A percentile compares a stretch with the other conserved stretches of the same genome.
Conservation (phyloP, 2,329 filamentous ascomycete genomes). For the Fusarium anthophilum region DNA sequence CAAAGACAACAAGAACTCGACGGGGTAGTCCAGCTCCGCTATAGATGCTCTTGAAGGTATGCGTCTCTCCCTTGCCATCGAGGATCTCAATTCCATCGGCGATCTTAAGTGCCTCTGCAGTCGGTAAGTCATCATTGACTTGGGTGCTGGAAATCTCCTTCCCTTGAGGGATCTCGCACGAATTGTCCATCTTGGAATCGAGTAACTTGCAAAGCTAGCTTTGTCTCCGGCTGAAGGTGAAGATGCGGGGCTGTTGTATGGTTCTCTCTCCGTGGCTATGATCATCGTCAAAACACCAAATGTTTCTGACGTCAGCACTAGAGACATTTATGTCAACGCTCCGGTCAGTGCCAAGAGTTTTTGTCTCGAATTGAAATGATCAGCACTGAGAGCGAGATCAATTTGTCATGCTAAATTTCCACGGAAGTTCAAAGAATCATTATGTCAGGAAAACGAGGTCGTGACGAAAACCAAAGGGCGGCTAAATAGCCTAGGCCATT, state of each 20-base stretch:
- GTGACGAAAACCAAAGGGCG: accelerated
- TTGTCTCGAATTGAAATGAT: background rate
- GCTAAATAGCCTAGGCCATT: background rate
- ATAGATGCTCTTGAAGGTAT: slow-evolving; percentile 24
- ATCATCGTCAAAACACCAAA: background rate
- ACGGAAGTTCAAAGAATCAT: accelerated
- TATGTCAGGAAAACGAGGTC: accelerated
- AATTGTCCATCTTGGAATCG: background rate
- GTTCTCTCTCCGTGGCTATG: background rate
- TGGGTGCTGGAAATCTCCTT: background rate
- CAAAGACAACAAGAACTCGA: slow-evolving; percentile 19
- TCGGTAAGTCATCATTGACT: slow-evolving; percentile 11
- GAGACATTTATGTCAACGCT: background rate
- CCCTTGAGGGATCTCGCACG: background rate
- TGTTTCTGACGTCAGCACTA: slow-evolving; percentile 1
- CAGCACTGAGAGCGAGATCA: accelerated
- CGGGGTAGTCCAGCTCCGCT: background rate
- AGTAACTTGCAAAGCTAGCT: accelerated
- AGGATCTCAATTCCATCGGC: slow-evolving; percentile 6
- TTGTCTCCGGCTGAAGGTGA: background rate
- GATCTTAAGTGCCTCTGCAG: background rate
- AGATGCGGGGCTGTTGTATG: background rate
- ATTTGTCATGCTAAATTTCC: background rate
- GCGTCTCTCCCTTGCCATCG: slow-evolving; percentile 3
- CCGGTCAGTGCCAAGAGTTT: background rate